Percentiles rank a stretch among this genome's conserved stretches.
These are phyloP conservation scores for Tuber umbilicatum DNA, from an alignment of 495 filamentous ascomycete genomes.

Conservation along the genomic window DNA sequence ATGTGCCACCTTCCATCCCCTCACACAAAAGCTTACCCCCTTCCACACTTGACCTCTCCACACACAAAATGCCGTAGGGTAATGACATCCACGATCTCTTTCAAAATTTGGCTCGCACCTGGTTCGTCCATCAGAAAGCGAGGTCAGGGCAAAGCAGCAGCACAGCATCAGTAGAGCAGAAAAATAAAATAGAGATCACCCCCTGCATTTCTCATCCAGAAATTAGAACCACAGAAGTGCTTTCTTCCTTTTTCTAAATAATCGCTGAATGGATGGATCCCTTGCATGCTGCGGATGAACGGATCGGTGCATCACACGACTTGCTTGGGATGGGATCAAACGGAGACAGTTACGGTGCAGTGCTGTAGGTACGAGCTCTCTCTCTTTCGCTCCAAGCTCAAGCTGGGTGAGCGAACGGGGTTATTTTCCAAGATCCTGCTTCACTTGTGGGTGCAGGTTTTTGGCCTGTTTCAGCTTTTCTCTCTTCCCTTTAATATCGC, in stretches of 20 bases:
- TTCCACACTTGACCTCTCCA: slow-evolving; percentile 2
- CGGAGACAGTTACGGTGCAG: slow-evolving; percentile 15
- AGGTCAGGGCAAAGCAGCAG: background rate
- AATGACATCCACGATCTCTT: background rate
- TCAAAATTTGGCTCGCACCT: slow-evolving; percentile 2
- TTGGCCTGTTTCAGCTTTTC: slow-evolving; percentile 34
- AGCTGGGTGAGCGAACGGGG: background rate
- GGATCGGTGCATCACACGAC: slow-evolving; percentile 39
- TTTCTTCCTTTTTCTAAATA: slow-evolving; percentile 14
- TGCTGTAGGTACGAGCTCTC: background rate
- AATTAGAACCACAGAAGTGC: slow-evolving; percentile 12
- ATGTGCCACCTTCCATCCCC: background rate
- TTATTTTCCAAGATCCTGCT: slow-evolving; percentile 21
- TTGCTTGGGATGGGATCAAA: slow-evolving; percentile 34
- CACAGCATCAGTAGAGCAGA: background rate
- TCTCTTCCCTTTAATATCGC: slow-evolving; percentile 7
- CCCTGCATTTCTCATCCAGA: slow-evolving; percentile 36
- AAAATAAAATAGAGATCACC: slow-evolving; percentile 3
- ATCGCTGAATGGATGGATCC: slow-evolving; percentile 34
- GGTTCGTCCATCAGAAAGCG: slow-evolving; percentile 3
- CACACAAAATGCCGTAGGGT: background rate
- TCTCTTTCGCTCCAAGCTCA: background rate
- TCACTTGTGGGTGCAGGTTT: slow-evolving; percentile 33
- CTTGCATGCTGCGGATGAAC: slow-evolving; percentile 38
- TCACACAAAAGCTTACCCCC: background rate